Evolutionary conservation across 2,329 filamentous ascomycete genomes (phyloP).

Genomic region (Exophiala alcalophila): DNA sequence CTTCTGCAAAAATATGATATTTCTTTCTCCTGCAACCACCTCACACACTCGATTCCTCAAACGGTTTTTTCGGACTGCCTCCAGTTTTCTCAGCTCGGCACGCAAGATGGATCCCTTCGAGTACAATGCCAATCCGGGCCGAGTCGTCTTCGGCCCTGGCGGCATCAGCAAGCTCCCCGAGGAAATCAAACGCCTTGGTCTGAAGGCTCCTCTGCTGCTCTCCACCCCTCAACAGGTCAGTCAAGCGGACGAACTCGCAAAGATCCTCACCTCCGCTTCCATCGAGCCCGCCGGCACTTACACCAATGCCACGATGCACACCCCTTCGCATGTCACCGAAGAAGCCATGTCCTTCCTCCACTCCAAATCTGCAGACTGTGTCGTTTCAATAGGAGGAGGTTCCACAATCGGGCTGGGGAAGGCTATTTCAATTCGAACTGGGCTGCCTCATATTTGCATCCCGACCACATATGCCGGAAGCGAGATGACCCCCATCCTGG

Average conservation of each 20-base stretch:
- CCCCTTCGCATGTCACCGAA: constrained; percentile 57
- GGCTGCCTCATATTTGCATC: constrained; percentile 57
- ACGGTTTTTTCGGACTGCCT: too few species aligned
- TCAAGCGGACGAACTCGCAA: constrained; percentile 47
- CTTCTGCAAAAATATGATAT: too few species aligned
- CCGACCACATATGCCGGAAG: constrained; percentile 62
- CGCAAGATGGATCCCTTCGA: constrained; percentile 57
- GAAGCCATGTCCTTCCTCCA: constrained; percentile 52
- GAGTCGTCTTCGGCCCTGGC: constrained; percentile 57
- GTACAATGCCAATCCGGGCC: constrained; percentile 53
- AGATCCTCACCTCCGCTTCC: constrained; percentile 41
- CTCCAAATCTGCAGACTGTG: constrained; percentile 49
- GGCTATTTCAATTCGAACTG: constrained; percentile 53
- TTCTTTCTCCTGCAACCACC: constrained; percentile 5
- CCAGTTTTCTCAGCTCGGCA: too few species aligned
- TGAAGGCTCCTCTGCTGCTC: constrained; percentile 54
- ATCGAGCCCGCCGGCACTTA: constrained; percentile 51
- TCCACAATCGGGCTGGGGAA: constrained; percentile 63
- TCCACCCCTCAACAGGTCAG: constrained; percentile 53
- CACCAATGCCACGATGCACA: constrained; percentile 61
- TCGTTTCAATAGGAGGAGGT: constrained; percentile 62
- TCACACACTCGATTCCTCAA: too few species aligned
- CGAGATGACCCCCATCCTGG: constrained; percentile 64
- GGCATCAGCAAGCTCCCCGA: constrained; percentile 50
- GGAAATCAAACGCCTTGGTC: constrained; percentile 45